These are phyloP conservation scores for Penicillium roqueforti DNA, from an alignment of 495 filamentous ascomycete genomes.

Conservation along the genomic window DNA sequence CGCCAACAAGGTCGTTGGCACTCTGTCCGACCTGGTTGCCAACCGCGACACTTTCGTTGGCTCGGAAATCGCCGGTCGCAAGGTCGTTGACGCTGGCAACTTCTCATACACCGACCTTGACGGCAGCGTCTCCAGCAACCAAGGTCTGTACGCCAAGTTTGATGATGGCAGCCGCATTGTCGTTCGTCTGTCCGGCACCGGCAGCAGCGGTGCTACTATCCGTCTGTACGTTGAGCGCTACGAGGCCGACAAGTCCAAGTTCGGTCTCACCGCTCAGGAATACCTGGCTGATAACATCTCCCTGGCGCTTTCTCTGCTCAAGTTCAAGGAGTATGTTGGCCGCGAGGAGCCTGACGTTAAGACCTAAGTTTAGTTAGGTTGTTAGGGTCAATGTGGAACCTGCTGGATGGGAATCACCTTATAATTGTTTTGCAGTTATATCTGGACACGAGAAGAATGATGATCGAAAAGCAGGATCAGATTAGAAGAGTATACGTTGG, in stretches of 20 bases:
- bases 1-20: conserved; percentile 80
- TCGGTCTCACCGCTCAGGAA: conserved; percentile 78
- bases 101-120: conserved; percentile 97
- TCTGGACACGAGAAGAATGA: conserved; percentile 10
- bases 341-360: conserved; percentile 91
- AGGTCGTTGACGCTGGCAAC: conserved; percentile 84
- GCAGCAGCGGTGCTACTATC: conserved; percentile 91
- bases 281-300: conserved; percentile 87
- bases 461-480: conserved; percentile 17
- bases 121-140: conserved; percentile 90
- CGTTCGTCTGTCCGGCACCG: conserved; percentile 89
- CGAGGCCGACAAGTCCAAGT: conserved; percentile 68
- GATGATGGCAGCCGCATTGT: conserved; percentile 92
- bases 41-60: conserved; percentile 77
- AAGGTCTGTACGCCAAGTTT: conserved; percentile 93
- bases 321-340: conserved; percentile 85
- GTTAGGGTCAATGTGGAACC: conserved; percentile 16
- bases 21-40: conserved; percentile 61
- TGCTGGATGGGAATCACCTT: conserved; percentile 30
- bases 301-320: conserved; percentile 75
- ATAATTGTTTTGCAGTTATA: conserved; percentile 10
- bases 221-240: conserved; percentile 96
- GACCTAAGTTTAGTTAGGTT: conserved; percentile 55
- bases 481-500: conserved; percentile 5
- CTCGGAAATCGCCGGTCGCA: conserved; percentile 73